Percentiles rank a stretch among this genome's conserved stretches.
These are phyloP conservation scores for Phytopythium oedochilum DNA, from an alignment of 352 stramenopile genomes.

Conservation along the genomic window DNA sequence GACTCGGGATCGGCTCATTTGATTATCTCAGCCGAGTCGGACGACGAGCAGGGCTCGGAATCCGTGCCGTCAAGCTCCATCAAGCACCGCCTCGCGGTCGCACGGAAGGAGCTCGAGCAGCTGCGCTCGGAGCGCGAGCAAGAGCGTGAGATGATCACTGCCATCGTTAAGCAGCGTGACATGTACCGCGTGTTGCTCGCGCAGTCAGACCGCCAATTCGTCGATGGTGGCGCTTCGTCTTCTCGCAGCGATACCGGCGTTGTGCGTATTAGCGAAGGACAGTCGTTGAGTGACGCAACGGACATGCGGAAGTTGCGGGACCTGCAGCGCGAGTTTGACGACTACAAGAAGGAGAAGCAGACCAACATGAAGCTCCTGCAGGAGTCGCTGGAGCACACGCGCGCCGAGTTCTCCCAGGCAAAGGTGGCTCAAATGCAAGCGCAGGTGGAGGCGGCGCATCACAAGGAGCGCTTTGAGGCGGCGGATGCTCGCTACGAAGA, in stretches of 20 bases:
- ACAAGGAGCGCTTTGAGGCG: constrained; percentile 57
- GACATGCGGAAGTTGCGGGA: constrained; percentile 45
- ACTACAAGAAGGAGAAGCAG: constrained; percentile 81
- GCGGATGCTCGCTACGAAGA: constrained; percentile 48
- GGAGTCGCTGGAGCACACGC: constrained; percentile 55
- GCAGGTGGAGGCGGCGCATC: constrained; percentile 58
- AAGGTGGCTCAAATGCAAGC: constrained; percentile 65
- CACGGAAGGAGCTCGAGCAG: constrained; percentile 74
- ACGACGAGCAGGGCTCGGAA: constrained; percentile 37
- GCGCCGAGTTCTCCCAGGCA: constrained; percentile 36
- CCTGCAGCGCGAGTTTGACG: constrained; percentile 64
- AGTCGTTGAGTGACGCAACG: constrained; percentile 16
- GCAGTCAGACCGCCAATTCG: constrained; percentile 81
- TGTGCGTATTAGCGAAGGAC: not conserved
- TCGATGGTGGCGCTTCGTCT: constrained; percentile 15
- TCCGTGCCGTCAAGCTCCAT: constrained; percentile 23
- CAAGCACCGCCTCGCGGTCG: constrained; percentile 52
- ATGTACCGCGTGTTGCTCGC: constrained; percentile 93
- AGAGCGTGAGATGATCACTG: constrained; percentile 86
- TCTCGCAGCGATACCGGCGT: not conserved
- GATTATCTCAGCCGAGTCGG: constrained; percentile 59
- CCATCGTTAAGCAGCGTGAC: constrained; percentile 95
- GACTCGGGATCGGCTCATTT: constrained; percentile 22
- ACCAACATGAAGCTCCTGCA: constrained; percentile 57
- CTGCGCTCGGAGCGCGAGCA: constrained; percentile 71